Conservation (phyloP, 805 yeast genomes). For the Jamesozyma spencerorum region DNA sequence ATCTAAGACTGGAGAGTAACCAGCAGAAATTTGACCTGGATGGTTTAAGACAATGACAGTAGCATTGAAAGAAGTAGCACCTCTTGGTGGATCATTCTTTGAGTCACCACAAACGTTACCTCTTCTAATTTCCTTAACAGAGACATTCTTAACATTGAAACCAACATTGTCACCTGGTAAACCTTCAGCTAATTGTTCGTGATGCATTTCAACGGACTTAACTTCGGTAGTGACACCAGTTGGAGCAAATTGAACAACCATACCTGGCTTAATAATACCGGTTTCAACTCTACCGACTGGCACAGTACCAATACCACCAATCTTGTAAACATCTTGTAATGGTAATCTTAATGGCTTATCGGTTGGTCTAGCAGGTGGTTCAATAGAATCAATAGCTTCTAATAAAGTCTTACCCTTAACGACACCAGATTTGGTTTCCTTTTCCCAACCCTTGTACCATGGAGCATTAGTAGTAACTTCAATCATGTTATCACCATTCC, state of each 20-base stretch:
- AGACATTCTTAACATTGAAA: conserved; percentile 84
- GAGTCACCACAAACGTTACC: conserved; percentile 92
- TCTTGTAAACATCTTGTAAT: conserved; percentile 86
- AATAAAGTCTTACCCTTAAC: conserved; percentile 72
- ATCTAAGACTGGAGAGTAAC: conserved; percentile 86
- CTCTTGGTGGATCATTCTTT: conserved; percentile 81
- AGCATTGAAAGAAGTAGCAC: conserved; percentile 70
- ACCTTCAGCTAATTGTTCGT: conserved; percentile 71
- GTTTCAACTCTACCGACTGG: conserved; percentile 93
- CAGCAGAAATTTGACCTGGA: conserved; percentile 86
- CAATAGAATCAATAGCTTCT: conserved; percentile 78
- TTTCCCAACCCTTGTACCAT: conserved; percentile 83
- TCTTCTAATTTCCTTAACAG: conserved; percentile 82
- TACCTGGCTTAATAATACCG: conserved; percentile 86
- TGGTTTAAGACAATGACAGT: conserved; percentile 84
- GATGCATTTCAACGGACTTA: conserved; percentile 31
- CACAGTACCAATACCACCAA: conserved; percentile 87
- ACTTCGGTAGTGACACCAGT: conserved; percentile 67
- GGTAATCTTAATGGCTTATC: conserved; percentile 86
- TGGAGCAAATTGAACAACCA: conserved; percentile 84
- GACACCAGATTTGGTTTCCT: conserved; percentile 66
- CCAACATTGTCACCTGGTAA: conserved; percentile 88
- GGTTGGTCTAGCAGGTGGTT: conserved; percentile 72
- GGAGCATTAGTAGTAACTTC: conserved; percentile 74
- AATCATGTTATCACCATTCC: conserved; percentile 92